Percentiles rank a stretch among this genome's conserved stretches.
These are phyloP conservation scores for Eucalyptus marginata DNA, from an alignment of 345 rosid species.

Conservation along the genomic window DNA sequence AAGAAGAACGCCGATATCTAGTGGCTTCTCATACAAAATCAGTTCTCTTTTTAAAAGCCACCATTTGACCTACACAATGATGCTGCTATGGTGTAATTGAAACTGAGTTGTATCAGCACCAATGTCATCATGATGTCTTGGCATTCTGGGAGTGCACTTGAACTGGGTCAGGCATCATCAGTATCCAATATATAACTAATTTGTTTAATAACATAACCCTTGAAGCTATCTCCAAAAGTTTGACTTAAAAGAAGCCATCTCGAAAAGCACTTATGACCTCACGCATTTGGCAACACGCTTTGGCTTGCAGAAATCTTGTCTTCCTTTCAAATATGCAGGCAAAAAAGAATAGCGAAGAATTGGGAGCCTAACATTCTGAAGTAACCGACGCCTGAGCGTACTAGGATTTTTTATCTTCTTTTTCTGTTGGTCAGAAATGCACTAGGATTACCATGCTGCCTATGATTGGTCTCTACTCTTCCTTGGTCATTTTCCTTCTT, in stretches of 20 bases:
- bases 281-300: not conserved
- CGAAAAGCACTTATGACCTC: not conserved
- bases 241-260: not conserved
- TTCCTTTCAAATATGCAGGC: not conserved
- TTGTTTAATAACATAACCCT: not conserved
- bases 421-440: not conserved
- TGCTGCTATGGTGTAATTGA: not conserved
- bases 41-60: not conserved
- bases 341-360: not conserved
- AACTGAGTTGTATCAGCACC: not conserved
- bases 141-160: not conserved
- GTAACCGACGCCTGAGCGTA: rapidly evolving
- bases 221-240: not conserved
- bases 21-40: not conserved
- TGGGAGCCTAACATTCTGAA: not conserved
- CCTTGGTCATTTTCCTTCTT: not conserved
- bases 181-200: not conserved
- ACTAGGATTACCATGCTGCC: not conserved
- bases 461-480: not conserved
- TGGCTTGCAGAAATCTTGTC: not conserved
- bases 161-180: not conserved
- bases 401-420: not conserved
- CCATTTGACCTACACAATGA: not conserved
- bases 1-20: not conserved
- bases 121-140: not conserved